These are phyloP conservation scores for Ceratocystis alfenasii DNA, from an alignment of 2,329 filamentous ascomycete species.

Conservation along the genomic window DNA sequence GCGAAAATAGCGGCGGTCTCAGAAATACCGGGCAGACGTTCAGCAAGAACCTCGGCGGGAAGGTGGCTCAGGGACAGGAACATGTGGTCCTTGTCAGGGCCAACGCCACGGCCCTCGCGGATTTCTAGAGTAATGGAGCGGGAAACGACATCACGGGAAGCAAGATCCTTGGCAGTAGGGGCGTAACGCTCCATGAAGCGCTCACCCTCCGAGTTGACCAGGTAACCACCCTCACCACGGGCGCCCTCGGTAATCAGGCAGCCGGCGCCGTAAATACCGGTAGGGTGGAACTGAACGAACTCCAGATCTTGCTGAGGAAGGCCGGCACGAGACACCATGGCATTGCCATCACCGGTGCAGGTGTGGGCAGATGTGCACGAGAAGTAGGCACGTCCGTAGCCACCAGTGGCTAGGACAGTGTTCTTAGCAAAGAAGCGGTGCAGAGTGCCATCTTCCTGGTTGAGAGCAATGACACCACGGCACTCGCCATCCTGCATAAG, in stretches of 20 bases:
- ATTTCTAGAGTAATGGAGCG: constrained; percentile 98
- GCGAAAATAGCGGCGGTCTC: constrained; percentile 97
- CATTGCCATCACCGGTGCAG: constrained; percentile 97
- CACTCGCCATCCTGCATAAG: constrained; percentile 97
- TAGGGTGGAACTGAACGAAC: constrained; percentile 98
- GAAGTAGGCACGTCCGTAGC: constrained; percentile 97
- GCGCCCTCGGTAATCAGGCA: constrained; percentile 97
- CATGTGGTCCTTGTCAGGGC: constrained; percentile 95
- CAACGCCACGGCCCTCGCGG: constrained; percentile 91
- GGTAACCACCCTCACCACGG: constrained; percentile 94
- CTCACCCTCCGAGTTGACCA: constrained; percentile 95
- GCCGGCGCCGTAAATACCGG: constrained; percentile 95
- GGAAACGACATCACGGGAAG: constrained; percentile 89
- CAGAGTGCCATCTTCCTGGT: constrained; percentile 95
- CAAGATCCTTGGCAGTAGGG: constrained; percentile 94
- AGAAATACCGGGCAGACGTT: constrained; percentile 95
- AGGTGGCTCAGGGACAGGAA: constrained; percentile 96
- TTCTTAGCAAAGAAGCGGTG: constrained; percentile 95
- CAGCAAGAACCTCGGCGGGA: constrained; percentile 80
- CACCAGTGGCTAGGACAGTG: constrained; percentile 92
- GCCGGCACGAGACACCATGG: constrained; percentile 95
- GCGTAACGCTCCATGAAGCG: constrained; percentile 99
- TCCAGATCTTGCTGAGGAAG: constrained; percentile 98
- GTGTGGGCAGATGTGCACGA: constrained; percentile 96
- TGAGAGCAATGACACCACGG: constrained; percentile 93